Base-by-base conservation (phyloP, 768 basidiomycete species). In the Boletellus emodensis region DNA sequence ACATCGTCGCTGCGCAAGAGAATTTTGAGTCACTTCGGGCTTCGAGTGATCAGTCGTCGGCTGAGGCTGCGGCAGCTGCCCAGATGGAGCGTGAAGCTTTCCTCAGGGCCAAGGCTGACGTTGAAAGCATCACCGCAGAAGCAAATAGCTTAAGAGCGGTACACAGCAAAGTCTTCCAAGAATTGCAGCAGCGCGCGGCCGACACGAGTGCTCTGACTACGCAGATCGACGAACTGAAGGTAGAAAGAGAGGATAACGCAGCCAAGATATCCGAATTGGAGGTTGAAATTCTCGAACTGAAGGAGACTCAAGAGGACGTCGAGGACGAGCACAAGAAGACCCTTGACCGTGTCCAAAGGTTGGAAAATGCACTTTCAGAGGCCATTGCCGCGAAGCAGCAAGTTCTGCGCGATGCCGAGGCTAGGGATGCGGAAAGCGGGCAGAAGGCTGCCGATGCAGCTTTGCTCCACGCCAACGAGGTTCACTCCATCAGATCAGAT, bases 241-340 rank as follows among this genome's bases (percentile, higher is more conserved):
- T 63, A 12, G 85, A 88, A 67, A 84, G 81, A 60, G 87, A 86
- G 59, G 88, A 90, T 51, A 82, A 71, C 37, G 78, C 83, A 9
- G 73, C 71, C 61, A 89, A 83, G 66, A 71, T 91, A 4, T 88
- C 87, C 0, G 90, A 93, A 59, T 73, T 90, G 22, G 90, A 93
- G 70, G 71, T 93, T 44, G 88, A 92, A 63, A 76, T 90, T 37
- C 66, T 91, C 50, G 90, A 92, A 68, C 61, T 85, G 52, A 87
- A 77, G 65, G 90, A 93, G 62, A 72, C 72, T 37, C 79, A 81
- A 53, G 90, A 91, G 57, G 67, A 67, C 17, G 71, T 76, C 6
- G 83, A 86, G 58, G 88, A 89, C 48, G 76, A 76, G 28, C 79
- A 76, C 44, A 72, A 69, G 40, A 70, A 71, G 52, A 64, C 75